Base-by-base conservation (phyloP, 306 rosid species). In the Lathyrus sativus region DNA sequence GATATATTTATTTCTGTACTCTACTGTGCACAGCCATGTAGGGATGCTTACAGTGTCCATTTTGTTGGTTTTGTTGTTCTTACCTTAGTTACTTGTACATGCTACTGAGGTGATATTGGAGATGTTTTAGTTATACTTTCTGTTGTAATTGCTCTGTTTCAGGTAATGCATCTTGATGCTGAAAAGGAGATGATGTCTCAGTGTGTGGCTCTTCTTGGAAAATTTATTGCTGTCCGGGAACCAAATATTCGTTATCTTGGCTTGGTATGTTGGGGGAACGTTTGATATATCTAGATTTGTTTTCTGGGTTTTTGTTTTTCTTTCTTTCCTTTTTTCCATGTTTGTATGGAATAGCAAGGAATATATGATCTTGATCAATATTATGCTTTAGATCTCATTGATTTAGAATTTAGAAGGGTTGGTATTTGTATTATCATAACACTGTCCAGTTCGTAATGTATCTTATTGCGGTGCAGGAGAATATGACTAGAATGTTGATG, bases 131-230 rank as follows among this genome's bases (percentile, higher is more conserved):
- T 75, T 62, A 65, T 70, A 17, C 62, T 51, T 65, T 69, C 22
- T 68, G 43, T 66, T 79, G 63, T 38, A 28, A 80, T 76, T 73
- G 44, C 61, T 74, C 60, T 56, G 37, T 79, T 79, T 73, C 84
- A 95, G 99, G 99, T 95, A 74, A 95, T 95, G 99, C 97, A 95
- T 84, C 99, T 95, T 57, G 99, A 95, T 90, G 99, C 99, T 84
- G 99, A 90, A 68, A 90, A 95, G 74, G 99, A 90, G 89, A 95
- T 95, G 99, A 90, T 95, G 99, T 90, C 99, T 75, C 99, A 95
- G 65, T 95, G 99, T 62, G 99, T 90, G 78, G 97, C 99, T 29
- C 97, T 95, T 77, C 97, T 95, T 72, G 99, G 99, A 74, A 95
- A 95, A 73, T 90, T 95, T 79, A 95, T 95, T 78, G 97, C 99